These are phyloP conservation scores for Diplodia intermedia DNA, from an alignment of 2,329 filamentous ascomycete genomes.

Conservation along the genomic window DNA sequence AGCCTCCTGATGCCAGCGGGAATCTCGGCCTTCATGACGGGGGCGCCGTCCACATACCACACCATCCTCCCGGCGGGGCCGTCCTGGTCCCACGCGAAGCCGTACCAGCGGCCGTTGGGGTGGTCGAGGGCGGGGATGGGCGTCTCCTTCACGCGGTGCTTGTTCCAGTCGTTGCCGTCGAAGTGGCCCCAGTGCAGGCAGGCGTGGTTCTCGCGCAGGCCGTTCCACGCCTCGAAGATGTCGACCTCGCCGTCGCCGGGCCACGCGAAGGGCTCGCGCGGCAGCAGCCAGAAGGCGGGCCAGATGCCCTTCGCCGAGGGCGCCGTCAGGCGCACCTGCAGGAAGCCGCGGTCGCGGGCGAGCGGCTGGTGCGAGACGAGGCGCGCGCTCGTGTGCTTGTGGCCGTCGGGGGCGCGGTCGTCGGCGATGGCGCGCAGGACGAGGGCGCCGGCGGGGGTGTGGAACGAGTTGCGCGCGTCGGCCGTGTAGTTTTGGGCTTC, in stretches of 20 bases:
- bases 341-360: conserved; percentile 58
- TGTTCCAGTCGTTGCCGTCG: conserved; percentile 61
- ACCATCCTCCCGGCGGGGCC: conserved; percentile 56
- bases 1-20: conserved; percentile 61
- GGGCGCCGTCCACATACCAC: conserved; percentile 65
- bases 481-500: conserved; percentile 66
- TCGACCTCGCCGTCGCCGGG: conserved; percentile 67
- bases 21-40: conserved; percentile 64
- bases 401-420: conserved; percentile 41
- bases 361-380: conserved; percentile 62
- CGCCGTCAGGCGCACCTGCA: conserved; percentile 59
- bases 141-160: conserved; percentile 64
- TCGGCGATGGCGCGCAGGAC: conserved; percentile 60
- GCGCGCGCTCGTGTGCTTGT: conserved; percentile 62
- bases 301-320: conserved; percentile 65
- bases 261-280: conserved; percentile 65
- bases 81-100: conserved; percentile 64
- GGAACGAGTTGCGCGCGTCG: conserved; percentile 59
- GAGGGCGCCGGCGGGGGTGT: conserved; percentile 60
- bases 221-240: conserved; percentile 69
- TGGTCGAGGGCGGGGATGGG: conserved; percentile 54
- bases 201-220: conserved; percentile 60
- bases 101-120: conserved; percentile 59
- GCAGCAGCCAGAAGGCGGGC: conserved; percentile 69
- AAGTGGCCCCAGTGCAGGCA: conserved; percentile 67